phyloP scores from a whole-genome alignment of 352 stramenopile genomes.

The Pythium volutum region DNA sequence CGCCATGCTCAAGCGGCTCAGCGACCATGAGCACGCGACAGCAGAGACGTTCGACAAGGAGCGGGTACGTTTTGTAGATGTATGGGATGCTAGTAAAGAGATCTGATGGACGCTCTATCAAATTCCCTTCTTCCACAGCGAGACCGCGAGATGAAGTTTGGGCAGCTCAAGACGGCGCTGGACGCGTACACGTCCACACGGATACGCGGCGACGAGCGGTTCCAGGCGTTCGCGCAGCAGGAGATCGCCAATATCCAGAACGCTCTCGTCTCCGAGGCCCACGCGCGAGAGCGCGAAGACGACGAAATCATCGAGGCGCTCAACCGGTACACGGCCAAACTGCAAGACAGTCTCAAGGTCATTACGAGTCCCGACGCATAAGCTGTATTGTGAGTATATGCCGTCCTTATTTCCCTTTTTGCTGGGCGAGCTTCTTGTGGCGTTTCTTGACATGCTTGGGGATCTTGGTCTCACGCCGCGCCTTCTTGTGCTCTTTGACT shows the following conservation, averaged over 20 bases:
- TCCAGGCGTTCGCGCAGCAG: constrained; percentile 63
- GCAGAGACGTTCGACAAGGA: constrained; percentile 73
- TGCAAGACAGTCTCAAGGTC: constrained; percentile 92
- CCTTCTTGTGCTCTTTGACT: constrained; percentile 92
- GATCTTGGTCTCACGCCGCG: constrained; percentile 96
- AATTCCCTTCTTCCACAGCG: constrained; percentile 25
- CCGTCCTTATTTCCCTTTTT: constrained; percentile 75
- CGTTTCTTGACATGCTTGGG: constrained; percentile 99
- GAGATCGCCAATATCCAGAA: constrained; percentile 82
- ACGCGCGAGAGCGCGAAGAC: constrained; percentile 88
- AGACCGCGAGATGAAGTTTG: constrained; percentile 68
- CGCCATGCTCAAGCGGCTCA: constrained; percentile 90
- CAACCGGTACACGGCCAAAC: constrained; percentile 91
- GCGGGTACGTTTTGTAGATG: constrained; percentile 28
- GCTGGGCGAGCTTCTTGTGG: constrained; percentile 94
- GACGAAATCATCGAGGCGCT: constrained; percentile 93
- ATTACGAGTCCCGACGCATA: constrained; percentile 84
- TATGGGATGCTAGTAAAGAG: not conserved
- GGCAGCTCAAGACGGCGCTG: constrained; percentile 62
- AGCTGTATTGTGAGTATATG: not conserved
- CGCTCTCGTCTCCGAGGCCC: constrained; percentile 60
- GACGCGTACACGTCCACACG: constrained; percentile 69
- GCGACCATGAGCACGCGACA: constrained; percentile 79
- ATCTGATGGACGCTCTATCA: not conserved
- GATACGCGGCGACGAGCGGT: constrained; percentile 74